A percentile compares a stretch with the other conserved stretches of the same genome.
Conservation (phyloP, 345 rosid species). For the Acer saccharum region DNA sequence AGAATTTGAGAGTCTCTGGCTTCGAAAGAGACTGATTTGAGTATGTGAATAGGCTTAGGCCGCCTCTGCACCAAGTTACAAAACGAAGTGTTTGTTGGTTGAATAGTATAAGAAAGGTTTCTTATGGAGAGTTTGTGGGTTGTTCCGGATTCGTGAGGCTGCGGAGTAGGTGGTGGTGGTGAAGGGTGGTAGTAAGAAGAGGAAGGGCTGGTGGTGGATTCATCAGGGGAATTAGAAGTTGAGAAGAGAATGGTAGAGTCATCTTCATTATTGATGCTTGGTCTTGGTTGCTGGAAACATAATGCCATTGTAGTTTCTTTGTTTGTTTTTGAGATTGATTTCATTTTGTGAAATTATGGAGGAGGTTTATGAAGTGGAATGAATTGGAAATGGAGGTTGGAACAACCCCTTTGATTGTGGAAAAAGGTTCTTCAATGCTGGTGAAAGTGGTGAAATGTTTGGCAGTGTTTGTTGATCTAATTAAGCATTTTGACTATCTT, state of each 20-base stretch:
- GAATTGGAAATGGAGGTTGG: constrained; percentile 33
- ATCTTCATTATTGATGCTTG: constrained; percentile 39
- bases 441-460: constrained; percentile 35
- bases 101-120: constrained; percentile 69
- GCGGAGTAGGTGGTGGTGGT: constrained; percentile 34
- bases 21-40: constrained; percentile 65
- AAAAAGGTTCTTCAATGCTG: constrained; percentile 19
- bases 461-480: constrained; percentile 49
- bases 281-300: constrained; percentile 44
- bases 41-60: constrained; percentile 46
- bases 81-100: constrained; percentile 31
- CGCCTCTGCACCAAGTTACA: constrained; percentile 32
- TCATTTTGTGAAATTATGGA: neutral
- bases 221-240: constrained; percentile 58
- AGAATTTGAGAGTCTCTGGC: constrained; percentile 68
- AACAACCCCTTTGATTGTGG: constrained; percentile 41
- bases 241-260: constrained; percentile 74
- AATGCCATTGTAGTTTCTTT: constrained; percentile 40
- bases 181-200: constrained; percentile 62
- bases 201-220: constrained; percentile 62
- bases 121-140: constrained; percentile 35
- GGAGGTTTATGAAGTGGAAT: neutral
- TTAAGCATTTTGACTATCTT: constrained; percentile 24
- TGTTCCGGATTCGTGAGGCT: neutral
- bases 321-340: neutral